These are phyloP conservation scores for Ambrosiella beaveri DNA, from an alignment of 2,329 filamentous ascomycete species.

Conservation along the genomic window DNA sequence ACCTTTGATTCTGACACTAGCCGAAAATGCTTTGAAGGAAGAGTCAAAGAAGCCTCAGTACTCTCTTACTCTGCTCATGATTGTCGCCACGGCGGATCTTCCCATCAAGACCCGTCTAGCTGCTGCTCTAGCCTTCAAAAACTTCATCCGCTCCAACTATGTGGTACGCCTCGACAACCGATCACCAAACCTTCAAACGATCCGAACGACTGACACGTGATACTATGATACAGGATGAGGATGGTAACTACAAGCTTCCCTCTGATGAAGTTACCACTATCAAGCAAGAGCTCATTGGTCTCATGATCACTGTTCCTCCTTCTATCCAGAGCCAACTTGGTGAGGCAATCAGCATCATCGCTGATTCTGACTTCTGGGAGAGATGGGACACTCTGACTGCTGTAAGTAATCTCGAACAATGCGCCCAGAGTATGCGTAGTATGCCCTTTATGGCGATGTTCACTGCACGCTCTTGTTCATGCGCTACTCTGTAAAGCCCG, in stretches of 20 bases:
- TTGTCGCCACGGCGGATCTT: constrained; percentile 60
- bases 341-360: constrained; percentile 91
- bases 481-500: too few species aligned
- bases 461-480: too few species aligned
- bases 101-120: constrained; percentile 68
- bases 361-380: constrained; percentile 93
- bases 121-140: constrained; percentile 91
- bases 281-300: constrained; percentile 84
- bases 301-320: constrained; percentile 85
- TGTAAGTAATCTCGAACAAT: constrained; percentile 1
- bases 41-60: constrained; percentile 76
- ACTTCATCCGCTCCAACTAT: constrained; percentile 90
- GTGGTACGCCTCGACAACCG: constrained; percentile 35
- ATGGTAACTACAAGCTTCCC: constrained; percentile 81
- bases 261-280: constrained; percentile 71
- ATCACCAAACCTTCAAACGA: background rate
- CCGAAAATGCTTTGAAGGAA: constrained; percentile 61
- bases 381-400: constrained; percentile 84
- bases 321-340: constrained; percentile 86
- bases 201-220: background rate
- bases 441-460: too few species aligned
- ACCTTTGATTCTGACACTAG: constrained; percentile 28
- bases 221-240: constrained; percentile 47
- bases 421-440: too few species aligned
- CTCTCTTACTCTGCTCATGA: constrained; percentile 74